Evolutionary conservation across 140 eudicot genomes (phyloP).

Genomic region (Artemisia princeps): DNA sequence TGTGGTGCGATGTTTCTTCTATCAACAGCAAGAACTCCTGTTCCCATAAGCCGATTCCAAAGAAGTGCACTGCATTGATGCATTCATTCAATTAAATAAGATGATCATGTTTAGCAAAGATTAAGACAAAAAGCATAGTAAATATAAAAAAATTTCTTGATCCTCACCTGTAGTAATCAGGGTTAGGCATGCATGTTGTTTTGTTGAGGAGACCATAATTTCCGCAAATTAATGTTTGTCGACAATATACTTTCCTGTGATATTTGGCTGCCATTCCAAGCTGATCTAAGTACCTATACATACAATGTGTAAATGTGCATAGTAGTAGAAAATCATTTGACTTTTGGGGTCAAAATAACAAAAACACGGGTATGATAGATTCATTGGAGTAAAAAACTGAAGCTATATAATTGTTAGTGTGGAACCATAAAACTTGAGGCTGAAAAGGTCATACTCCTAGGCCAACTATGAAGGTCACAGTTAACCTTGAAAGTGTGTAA

Average conservation of each 20-base stretch:
- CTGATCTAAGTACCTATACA: slow-evolving; percentile 82
- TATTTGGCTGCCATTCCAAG: slow-evolving; percentile 83
- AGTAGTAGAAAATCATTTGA: slow-evolving; percentile 1
- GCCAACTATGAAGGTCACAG: slow-evolving; percentile 1
- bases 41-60: slow-evolving; percentile 88
- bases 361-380: background rate
- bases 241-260: slow-evolving; percentile 75
- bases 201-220: slow-evolving; percentile 67
- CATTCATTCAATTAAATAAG: slow-evolving; percentile 15
- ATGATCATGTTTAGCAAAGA: slow-evolving; percentile 7
- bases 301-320: background rate
- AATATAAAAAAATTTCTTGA: background rate
- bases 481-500: slow-evolving; percentile 4
- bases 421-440: background rate
- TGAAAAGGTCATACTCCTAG: background rate
- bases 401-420: background rate
- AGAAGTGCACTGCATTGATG: slow-evolving; percentile 58
- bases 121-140: background rate
- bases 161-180: slow-evolving; percentile 79
- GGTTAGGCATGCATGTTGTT: slow-evolving; percentile 75
- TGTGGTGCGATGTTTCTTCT: slow-evolving; percentile 49
- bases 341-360: slow-evolving; percentile 6
- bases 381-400: background rate
- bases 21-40: slow-evolving; percentile 59
- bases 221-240: slow-evolving; percentile 91